These are phyloP conservation scores for Linnemannia schmuckeri DNA, from an alignment of 192 early-diverging fungal species.

Conservation along the genomic window DNA sequence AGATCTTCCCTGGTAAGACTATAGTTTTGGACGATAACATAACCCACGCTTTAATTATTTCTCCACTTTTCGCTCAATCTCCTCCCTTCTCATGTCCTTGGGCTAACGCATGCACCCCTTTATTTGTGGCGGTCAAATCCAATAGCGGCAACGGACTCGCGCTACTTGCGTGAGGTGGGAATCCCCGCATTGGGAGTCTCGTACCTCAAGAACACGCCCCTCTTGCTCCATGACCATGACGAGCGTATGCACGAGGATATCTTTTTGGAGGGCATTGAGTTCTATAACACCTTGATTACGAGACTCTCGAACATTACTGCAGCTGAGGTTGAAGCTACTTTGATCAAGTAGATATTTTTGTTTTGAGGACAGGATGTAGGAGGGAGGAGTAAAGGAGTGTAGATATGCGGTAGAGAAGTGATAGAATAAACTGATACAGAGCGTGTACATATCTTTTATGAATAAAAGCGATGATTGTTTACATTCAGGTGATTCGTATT, in stretches of 20 bases:
- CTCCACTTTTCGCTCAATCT: too few species aligned
- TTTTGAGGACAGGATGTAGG: too few species aligned
- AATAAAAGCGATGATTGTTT: too few species aligned
- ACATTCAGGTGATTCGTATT: too few species aligned
- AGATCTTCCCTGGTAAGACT: conserved; percentile 81
- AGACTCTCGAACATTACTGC: conserved; percentile 65
- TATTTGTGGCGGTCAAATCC: background rate
- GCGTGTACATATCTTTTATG: too few species aligned
- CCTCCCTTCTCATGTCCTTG: too few species aligned
- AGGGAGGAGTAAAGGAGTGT: too few species aligned
- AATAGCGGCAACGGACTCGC: conserved; percentile 81
- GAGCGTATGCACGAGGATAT: conserved; percentile 84
- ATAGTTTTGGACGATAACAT: background rate
- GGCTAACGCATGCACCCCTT: background rate
- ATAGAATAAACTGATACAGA: too few species aligned
- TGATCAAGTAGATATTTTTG: conserved; percentile 29
- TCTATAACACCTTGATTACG: conserved; percentile 76
- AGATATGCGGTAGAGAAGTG: too few species aligned
- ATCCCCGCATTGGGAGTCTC: conserved; percentile 88
- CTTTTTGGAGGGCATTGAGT: conserved; percentile 80
- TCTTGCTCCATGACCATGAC: conserved; percentile 89
- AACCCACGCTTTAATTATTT: too few species aligned
- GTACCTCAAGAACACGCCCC: conserved; percentile 82
- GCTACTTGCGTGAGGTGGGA: conserved; percentile 80
- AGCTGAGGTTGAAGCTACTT: conserved; percentile 40